These are phyloP conservation scores for Phytophthora palmivora DNA, from an alignment of 352 stramenopile genomes.

Conservation along the genomic window DNA sequence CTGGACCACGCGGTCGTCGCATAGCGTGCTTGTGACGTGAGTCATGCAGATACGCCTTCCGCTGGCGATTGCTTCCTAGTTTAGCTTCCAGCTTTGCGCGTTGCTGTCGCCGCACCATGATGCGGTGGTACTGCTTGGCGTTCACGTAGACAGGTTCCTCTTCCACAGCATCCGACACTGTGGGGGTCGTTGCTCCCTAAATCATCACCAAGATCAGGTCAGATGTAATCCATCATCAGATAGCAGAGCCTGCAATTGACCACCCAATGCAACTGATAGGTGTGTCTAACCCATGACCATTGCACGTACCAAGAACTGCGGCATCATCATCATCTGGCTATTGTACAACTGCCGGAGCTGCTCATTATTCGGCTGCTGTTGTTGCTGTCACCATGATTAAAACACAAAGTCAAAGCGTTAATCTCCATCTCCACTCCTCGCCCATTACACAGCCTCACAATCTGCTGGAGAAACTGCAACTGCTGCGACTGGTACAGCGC, in stretches of 20 bases:
- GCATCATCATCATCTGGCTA: constrained; percentile 83
- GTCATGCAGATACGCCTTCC: constrained; percentile 88
- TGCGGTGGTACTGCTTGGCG: constrained; percentile 92
- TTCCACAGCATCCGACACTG: constrained; percentile 43
- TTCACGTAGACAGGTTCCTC: constrained; percentile 92
- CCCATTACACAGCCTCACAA: constrained; percentile 36
- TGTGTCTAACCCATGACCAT: constrained; percentile 10
- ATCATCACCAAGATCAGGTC: constrained; percentile 52
- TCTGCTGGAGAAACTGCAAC: constrained; percentile 82
- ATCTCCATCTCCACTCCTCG: not conserved
- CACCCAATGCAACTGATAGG: constrained; percentile 17
- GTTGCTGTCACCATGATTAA: constrained; percentile 30
- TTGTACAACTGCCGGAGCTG: constrained; percentile 78
- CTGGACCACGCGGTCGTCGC: constrained; percentile 81
- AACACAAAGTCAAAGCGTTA: constrained; percentile 10
- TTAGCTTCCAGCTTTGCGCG: constrained; percentile 89
- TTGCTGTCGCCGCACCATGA: constrained; percentile 89
- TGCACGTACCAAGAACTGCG: constrained; percentile 75
- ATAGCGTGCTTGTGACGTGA: constrained; percentile 91
- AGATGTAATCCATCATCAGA: constrained; percentile 33
- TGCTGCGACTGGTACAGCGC: constrained; percentile 83
- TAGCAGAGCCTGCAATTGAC: constrained; percentile 26
- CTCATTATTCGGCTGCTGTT: constrained; percentile 80
- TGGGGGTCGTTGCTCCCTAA: constrained; percentile 28
- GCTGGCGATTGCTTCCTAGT: constrained; percentile 77